Base-by-base conservation (phyloP, 495 filamentous ascomycete species). In the Tuber magnatum region DNA sequence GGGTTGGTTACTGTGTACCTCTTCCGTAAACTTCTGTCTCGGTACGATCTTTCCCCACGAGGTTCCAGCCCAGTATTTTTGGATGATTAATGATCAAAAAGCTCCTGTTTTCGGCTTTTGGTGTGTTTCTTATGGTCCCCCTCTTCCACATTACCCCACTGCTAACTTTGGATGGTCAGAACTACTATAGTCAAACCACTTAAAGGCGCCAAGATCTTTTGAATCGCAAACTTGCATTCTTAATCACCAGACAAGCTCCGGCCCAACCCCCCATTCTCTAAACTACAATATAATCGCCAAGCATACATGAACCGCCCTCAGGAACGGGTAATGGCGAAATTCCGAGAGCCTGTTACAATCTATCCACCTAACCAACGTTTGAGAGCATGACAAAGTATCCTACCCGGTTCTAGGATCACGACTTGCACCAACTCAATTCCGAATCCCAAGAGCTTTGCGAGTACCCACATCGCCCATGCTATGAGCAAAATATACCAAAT, bases 401-500 rank as follows among this genome's bases (percentile, higher is more conserved):
- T 79, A 12, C 71, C 44, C 32, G 77, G 77, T 32, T 68, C 77
- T 10, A 79, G 43, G 28, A 79, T 42, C 35, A 79, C 35, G 75
- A 73, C n/a, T 28, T 79, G 76, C 10, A 70, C 41, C n/a, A 71
- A 35, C 18, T 48, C 73, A 3, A 68, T 32, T 8, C 78, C 56
- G 35, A 79, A 75, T 38, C 75, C 76, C 39, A 78, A 35, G 9
- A 73, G 72, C 69, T 79, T 79, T 32, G 78, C 74, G 18, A 79
- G 24, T 20, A 75, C 70, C 38, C 78, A 68, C 32, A 79, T 68
- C 7, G 70, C 77, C 77, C 77, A 79, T 7, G 71, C 56, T 46
- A 79, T 70, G 3, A 79, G 44, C 41, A 79, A 78, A 38, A 79
- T 20, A 51, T 79, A 70, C 77, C 77, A 79, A 39, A 42, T 51